These are phyloP conservation scores for Sabuloglossum arenarium DNA, from an alignment of 495 filamentous ascomycete genomes.

Conservation along the genomic window DNA sequence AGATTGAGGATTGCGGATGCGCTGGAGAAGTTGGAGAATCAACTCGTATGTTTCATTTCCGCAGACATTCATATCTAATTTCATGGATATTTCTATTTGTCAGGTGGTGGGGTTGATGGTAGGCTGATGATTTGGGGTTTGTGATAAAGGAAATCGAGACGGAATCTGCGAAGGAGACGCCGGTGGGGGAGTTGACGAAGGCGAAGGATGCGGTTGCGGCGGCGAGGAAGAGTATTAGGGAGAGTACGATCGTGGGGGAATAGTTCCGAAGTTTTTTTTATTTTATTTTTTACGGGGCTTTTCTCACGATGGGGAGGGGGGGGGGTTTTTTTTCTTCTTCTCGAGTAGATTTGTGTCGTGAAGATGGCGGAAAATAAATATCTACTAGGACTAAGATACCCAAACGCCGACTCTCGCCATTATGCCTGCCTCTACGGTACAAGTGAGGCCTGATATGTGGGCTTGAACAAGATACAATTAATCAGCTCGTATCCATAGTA, in stretches of 20 bases:
- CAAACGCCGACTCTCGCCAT: not conserved
- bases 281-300: not conserved
- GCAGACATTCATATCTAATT: not conserved
- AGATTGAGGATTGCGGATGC: constrained; percentile 65
- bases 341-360: no score
- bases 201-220: constrained; percentile 19
- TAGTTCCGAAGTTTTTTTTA: not conserved
- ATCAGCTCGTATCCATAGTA: constrained; percentile 1
- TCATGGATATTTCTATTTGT: not conserved
- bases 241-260: constrained; percentile 6
- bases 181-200: constrained; percentile 18
- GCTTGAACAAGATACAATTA: not conserved
- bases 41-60: constrained; percentile 51
- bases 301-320: not conserved
- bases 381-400: no score
- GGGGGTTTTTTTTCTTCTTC: not conserved
- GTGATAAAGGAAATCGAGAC: constrained; percentile 14
- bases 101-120: not conserved
- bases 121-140: not conserved
- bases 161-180: constrained; percentile 12
- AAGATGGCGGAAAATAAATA: no score
- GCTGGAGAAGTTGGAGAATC: constrained; percentile 23
- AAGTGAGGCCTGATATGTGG: not conserved
- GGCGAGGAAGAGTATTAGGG: constrained; percentile 13
- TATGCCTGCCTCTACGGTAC: not conserved